Evolutionary conservation across 75 land plant genomes (phyloP).

Genomic region (Pinus tabuliformis): DNA sequence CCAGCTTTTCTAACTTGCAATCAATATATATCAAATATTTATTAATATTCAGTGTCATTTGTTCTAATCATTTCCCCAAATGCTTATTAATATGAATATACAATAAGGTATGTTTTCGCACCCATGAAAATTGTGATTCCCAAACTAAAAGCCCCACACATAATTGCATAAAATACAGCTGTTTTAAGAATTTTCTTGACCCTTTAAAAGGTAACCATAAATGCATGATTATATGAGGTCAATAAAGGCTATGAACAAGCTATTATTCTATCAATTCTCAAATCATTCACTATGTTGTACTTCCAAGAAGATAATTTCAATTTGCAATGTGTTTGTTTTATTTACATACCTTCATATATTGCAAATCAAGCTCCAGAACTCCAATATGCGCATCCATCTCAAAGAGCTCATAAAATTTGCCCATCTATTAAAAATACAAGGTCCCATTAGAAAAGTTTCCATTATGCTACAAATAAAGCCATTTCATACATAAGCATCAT

Average conservation of each 20-base stretch:
- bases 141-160: not conserved
- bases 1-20: not conserved
- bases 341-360: constrained; percentile 89
- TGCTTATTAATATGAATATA: too few species aligned
- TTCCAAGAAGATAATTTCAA: not conserved
- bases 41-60: not conserved
- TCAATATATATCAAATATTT: not conserved
- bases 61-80: too few species aligned
- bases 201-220: not conserved
- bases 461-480: not conserved
- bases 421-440: constrained; percentile 66
- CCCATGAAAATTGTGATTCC: not conserved
- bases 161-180: not conserved
- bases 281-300: not conserved
- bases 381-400: constrained; percentile 99
- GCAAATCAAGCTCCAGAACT: constrained; percentile 90
- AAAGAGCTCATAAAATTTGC: constrained; percentile 98
- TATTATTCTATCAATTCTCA: not conserved
- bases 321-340: not conserved
- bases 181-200: not conserved
- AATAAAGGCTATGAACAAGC: not conserved
- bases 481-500: not conserved
- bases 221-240: not conserved
- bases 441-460: constrained; percentile 7
- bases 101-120: not conserved